phyloP scores from a whole-genome alignment of 2,329 filamentous ascomycete species.

The Fusarium sp. region DNA sequence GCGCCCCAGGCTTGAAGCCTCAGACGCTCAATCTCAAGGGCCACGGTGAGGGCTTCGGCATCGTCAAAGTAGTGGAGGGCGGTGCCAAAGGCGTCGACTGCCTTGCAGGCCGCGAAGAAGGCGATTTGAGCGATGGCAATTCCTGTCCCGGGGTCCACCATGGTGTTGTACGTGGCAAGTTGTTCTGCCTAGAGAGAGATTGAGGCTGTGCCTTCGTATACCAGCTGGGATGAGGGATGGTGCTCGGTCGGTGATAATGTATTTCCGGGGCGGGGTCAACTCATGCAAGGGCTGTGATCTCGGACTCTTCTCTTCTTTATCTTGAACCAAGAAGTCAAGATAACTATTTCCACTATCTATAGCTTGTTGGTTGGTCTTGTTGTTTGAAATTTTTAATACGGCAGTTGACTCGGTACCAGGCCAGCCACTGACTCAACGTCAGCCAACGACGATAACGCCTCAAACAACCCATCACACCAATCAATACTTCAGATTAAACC shows the following conservation, averaged over 20 bases:
- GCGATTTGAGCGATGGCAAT: slow-evolving; percentile 3
- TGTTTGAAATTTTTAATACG: background rate
- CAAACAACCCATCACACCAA: background rate
- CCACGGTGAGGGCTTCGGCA: background rate
- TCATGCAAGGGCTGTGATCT: background rate
- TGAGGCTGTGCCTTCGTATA: background rate
- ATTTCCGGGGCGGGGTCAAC: background rate
- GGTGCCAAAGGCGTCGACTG: slow-evolving; percentile 1
- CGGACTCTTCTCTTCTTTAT: background rate
- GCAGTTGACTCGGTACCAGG: background rate
- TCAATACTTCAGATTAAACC: background rate
- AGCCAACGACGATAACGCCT: background rate
- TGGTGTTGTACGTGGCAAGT: background rate
- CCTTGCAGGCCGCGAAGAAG: slow-evolving; percentile 2
- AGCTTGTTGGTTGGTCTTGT: no score
- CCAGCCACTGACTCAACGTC: background rate
- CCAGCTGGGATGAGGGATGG: background rate
- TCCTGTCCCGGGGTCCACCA: slow-evolving; percentile 6
- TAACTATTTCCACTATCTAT: background rate
- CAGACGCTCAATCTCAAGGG: slow-evolving; percentile 1
- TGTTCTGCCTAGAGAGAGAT: background rate
- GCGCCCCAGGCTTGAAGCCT: slow-evolving; percentile 4
- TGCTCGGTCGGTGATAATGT: background rate
- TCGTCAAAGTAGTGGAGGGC: slow-evolving; percentile 7
- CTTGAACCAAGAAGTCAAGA: background rate